Evolutionary conservation across 768 basidiomycete genomes (phyloP).

Genomic region (Suillus placidus): DNA sequence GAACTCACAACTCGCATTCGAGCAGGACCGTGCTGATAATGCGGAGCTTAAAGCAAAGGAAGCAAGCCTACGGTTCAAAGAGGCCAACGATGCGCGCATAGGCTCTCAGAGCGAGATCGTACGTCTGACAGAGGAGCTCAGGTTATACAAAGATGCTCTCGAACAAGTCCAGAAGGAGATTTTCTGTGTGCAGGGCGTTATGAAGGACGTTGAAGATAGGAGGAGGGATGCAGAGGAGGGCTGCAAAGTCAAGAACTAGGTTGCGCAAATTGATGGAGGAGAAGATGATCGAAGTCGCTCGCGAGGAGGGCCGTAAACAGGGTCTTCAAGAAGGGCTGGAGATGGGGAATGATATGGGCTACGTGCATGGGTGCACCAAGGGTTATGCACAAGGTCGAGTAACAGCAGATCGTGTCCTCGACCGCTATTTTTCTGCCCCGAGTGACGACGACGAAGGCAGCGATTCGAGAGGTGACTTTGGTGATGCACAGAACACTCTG

Average conservation of each 20-base stretch:
- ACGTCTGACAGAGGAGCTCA: constrained; percentile 57
- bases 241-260: constrained; percentile 54
- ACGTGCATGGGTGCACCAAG: constrained; percentile 41
- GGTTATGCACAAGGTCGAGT: constrained; percentile 32
- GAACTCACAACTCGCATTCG: constrained; percentile 47
- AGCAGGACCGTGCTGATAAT: constrained; percentile 59
- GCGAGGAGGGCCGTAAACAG: constrained; percentile 65
- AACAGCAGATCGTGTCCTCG: constrained; percentile 34
- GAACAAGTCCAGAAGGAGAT: constrained; percentile 72
- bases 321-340: constrained; percentile 61
- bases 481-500: constrained; percentile 22
- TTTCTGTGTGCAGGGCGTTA: constrained; percentile 62
- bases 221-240: constrained; percentile 66
- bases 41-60: constrained; percentile 54
- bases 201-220: constrained; percentile 60
- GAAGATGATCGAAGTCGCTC: constrained; percentile 53
- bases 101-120: constrained; percentile 57
- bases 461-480: constrained; percentile 28
- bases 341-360: constrained; percentile 49
- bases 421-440: constrained; percentile 34
- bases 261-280: constrained; percentile 61
- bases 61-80: constrained; percentile 53
- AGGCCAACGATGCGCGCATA: constrained; percentile 58
- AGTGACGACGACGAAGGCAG: constrained; percentile 27
- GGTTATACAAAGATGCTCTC: constrained; percentile 65